Conservation (phyloP, 208 protist species). For the Kentomonas sorsogonicus region DNA sequence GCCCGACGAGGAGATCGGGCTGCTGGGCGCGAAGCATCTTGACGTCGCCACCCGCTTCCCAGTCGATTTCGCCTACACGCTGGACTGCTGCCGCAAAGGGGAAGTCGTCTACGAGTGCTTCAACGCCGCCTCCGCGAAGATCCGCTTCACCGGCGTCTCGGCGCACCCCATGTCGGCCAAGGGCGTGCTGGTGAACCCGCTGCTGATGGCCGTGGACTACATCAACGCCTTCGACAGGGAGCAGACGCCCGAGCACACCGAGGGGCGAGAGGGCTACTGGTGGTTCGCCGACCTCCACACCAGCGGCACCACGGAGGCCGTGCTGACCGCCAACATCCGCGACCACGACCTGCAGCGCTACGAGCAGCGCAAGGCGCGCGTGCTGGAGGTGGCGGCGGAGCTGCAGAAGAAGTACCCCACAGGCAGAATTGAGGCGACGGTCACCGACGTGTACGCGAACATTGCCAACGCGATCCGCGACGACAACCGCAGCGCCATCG, state of each 20-base stretch:
- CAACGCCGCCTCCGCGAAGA: slow-evolving; percentile 52
- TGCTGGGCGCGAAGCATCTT: slow-evolving; percentile 76
- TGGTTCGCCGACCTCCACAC: slow-evolving; percentile 78
- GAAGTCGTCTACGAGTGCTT: slow-evolving; percentile 86
- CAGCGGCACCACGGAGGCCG: slow-evolving; percentile 43
- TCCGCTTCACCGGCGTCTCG: slow-evolving; percentile 68
- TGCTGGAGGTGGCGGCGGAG: slow-evolving; percentile 42
- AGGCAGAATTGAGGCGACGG: slow-evolving; percentile 47
- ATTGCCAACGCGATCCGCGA: slow-evolving; percentile 56
- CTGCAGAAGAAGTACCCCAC: slow-evolving; percentile 58
- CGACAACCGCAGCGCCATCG: slow-evolving; percentile 55
- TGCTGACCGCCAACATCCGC: slow-evolving; percentile 57
- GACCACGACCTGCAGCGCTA: slow-evolving; percentile 59
- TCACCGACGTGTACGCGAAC: slow-evolving; percentile 74
- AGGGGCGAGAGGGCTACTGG: slow-evolving; percentile 71
- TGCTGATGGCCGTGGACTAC: slow-evolving; percentile 79
- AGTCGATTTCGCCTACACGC: slow-evolving; percentile 81
- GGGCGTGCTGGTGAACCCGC: slow-evolving; percentile 80
- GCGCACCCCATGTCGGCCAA: slow-evolving; percentile 87
- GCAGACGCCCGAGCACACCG: slow-evolving; percentile 77
- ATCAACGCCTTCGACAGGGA: slow-evolving; percentile 54
- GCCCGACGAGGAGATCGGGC: slow-evolving; percentile 82
- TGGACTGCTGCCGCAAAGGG: slow-evolving; percentile 82
- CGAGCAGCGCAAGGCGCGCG: slow-evolving; percentile 36
- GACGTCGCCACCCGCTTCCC: slow-evolving; percentile 67